phyloP scores from a whole-genome alignment of 495 filamentous ascomycete genomes.

The Xanthoparmelia taractica region DNA sequence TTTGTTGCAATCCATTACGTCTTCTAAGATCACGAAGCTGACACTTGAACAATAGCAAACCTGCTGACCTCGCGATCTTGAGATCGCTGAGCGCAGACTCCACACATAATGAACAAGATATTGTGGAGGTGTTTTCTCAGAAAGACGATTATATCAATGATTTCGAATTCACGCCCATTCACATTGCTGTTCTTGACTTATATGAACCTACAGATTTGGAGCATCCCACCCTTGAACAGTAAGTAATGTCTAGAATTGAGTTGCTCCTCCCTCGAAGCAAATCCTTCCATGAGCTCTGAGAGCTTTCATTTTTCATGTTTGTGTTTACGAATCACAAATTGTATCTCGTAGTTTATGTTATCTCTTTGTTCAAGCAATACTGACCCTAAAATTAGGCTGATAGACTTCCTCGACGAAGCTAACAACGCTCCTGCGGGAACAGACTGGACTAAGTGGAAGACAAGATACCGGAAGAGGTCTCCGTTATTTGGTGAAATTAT shows the following conservation, averaged over 20 bases:
- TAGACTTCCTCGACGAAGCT: conserved; percentile 12
- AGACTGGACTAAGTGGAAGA: conserved; percentile 20
- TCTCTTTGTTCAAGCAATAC: not conserved
- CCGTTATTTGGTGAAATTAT: conserved; percentile 14
- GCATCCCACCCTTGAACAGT: conserved; percentile 18
- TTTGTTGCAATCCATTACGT: not conserved
- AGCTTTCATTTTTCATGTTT: not conserved
- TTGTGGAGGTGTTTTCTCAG: conserved; percentile 18
- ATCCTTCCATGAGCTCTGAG: not conserved
- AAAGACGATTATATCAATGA: conserved; percentile 18
- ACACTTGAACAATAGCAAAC: conserved; percentile 5
- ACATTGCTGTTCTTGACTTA: conserved; percentile 16
- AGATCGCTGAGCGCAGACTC: conserved; percentile 13
- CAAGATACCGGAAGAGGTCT: conserved; percentile 16
- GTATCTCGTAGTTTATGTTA: not conserved
- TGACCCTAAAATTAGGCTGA: conserved; percentile 11
- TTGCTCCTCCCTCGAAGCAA: not conserved
- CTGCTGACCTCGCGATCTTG: conserved; percentile 17
- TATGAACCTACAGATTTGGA: conserved; percentile 16
- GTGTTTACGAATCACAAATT: not conserved
- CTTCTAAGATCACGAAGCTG: not conserved
- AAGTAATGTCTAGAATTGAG: not conserved
- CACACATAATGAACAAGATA: conserved; percentile 10
- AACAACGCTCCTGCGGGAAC: conserved; percentile 18
- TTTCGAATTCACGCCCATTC: conserved; percentile 17